phyloP scores from a whole-genome alignment of 1,284 basidiomycete genomes.

The Boletellus sp. region DNA sequence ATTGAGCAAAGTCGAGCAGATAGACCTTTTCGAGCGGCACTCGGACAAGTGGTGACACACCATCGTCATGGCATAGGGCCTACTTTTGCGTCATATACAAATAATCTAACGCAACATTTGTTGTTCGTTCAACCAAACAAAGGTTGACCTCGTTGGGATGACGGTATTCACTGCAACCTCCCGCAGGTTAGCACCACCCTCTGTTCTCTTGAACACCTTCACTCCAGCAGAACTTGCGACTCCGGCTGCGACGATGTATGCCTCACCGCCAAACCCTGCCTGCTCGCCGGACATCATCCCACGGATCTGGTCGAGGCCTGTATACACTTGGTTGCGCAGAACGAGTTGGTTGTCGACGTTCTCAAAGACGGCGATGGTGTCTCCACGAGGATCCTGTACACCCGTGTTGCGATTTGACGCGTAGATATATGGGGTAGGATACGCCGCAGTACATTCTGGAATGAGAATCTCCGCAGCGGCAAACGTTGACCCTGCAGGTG shows the following conservation, averaged over 20 bases:
- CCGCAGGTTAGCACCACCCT: slow-evolving; percentile 50
- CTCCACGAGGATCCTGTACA: slow-evolving; percentile 47
- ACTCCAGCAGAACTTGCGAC: slow-evolving; percentile 52
- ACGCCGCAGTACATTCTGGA: slow-evolving; percentile 44
- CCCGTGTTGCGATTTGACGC: slow-evolving; percentile 66
- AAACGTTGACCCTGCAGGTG: slow-evolving; percentile 46
- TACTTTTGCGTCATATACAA: background rate
- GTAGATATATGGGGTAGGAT: slow-evolving; percentile 58
- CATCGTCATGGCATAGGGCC: background rate
- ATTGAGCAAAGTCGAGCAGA: slow-evolving; percentile 59
- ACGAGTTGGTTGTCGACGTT: slow-evolving; percentile 40
- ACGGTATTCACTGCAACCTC: slow-evolving; percentile 51
- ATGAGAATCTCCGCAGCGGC: slow-evolving; percentile 61
- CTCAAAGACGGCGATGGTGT: slow-evolving; percentile 62
- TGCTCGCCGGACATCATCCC: slow-evolving; percentile 57
- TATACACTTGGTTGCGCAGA: slow-evolving; percentile 54
- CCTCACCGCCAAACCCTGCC: slow-evolving; percentile 41
- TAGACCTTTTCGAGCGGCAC: slow-evolving; percentile 33
- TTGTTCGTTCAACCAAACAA: slow-evolving; percentile 36
- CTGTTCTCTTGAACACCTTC: slow-evolving; percentile 49
- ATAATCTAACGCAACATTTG: background rate
- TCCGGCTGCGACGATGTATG: slow-evolving; percentile 56
- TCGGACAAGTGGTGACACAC: background rate
- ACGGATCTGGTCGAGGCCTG: slow-evolving; percentile 60
- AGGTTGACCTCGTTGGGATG: slow-evolving; percentile 50